phyloP scores from a whole-genome alignment of 306 rosid genomes.

The Prinsepia uniflora region DNA sequence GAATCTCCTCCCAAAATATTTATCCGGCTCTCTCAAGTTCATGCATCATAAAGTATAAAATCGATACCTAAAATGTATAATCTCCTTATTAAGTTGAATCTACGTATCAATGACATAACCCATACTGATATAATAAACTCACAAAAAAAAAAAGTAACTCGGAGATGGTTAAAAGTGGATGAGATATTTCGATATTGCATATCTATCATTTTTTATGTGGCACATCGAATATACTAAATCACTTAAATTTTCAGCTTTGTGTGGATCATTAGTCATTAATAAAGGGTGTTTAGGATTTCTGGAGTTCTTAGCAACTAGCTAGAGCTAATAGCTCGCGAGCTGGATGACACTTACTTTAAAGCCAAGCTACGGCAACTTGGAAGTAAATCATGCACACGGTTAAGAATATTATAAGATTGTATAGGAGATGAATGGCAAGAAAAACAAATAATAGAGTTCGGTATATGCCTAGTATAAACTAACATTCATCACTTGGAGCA shows the following conservation, averaged over 20 bases:
- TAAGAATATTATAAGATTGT: conserved; percentile 18
- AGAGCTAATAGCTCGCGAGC: background rate
- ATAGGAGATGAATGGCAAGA: conserved; percentile 24
- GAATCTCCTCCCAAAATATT: too few species aligned
- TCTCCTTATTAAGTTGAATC: too few species aligned
- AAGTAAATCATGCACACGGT: conserved; percentile 27
- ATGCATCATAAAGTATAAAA: too few species aligned
- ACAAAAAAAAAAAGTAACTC: too few species aligned
- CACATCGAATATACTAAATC: too few species aligned
- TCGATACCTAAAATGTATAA: too few species aligned
- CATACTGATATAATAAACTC: too few species aligned
- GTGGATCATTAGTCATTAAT: background rate
- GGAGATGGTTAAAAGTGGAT: too few species aligned
- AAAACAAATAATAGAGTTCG: conserved; percentile 31
- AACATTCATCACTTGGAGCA: conserved; percentile 29
- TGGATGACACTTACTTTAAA: background rate
- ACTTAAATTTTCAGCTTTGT: background rate
- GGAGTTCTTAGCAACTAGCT: background rate
- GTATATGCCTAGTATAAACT: conserved; percentile 29
- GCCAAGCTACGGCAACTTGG: conserved; percentile 2
- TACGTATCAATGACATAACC: too few species aligned
- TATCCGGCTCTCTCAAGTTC: too few species aligned
- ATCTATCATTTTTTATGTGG: too few species aligned
- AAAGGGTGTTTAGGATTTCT: background rate
- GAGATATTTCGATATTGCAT: too few species aligned